Percentiles rank a stretch among this genome's conserved stretches.
Evolutionary conservation across 2,329 filamentous ascomycete species (phyloP).

Genomic region (Talaromyces sp.): DNA sequence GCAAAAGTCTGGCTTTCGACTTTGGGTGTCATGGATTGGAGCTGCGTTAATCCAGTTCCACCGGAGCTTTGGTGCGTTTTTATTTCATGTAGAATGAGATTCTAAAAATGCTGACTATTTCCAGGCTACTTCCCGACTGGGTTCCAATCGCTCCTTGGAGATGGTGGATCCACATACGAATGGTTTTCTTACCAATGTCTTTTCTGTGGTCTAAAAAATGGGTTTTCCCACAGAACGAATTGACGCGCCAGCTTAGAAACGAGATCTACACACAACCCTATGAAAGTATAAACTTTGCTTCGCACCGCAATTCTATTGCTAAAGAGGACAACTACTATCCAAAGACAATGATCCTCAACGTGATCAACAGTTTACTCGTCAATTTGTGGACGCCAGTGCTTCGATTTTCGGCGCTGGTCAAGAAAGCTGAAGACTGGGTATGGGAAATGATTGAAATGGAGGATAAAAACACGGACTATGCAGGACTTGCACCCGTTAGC

Average conservation of each 20-base stretch:
- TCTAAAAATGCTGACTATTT: slow-evolving; percentile 11
- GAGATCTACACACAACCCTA: slow-evolving; percentile 81
- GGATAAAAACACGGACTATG: slow-evolving; percentile 86
- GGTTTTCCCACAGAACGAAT: slow-evolving; percentile 69
- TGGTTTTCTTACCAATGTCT: slow-evolving; percentile 90
- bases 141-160: slow-evolving; percentile 84
- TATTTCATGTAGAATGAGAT: not conserved
- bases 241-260: slow-evolving; percentile 69
- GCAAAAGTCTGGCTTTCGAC: slow-evolving; percentile 93
- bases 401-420: slow-evolving; percentile 62
- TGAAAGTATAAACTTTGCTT: slow-evolving; percentile 71
- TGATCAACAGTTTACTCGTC: slow-evolving; percentile 72
- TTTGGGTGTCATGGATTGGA: slow-evolving; percentile 80
- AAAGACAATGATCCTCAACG: slow-evolving; percentile 78
- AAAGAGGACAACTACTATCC: slow-evolving; percentile 85
- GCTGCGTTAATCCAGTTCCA: slow-evolving; percentile 89
- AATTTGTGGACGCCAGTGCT: slow-evolving; percentile 79
- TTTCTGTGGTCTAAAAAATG: slow-evolving; percentile 84
- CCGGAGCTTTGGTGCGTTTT: slow-evolving; percentile 75
- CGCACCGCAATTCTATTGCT: slow-evolving; percentile 78
- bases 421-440: slow-evolving; percentile 73
- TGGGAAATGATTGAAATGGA: slow-evolving; percentile 85
- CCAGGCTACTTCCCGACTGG: slow-evolving; percentile 77
- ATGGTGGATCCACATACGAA: slow-evolving; percentile 98
- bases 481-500: slow-evolving; percentile 83